Evolutionary conservation across 345 rosid genomes (phyloP).

Genomic region (Gossypium raimondii): DNA sequence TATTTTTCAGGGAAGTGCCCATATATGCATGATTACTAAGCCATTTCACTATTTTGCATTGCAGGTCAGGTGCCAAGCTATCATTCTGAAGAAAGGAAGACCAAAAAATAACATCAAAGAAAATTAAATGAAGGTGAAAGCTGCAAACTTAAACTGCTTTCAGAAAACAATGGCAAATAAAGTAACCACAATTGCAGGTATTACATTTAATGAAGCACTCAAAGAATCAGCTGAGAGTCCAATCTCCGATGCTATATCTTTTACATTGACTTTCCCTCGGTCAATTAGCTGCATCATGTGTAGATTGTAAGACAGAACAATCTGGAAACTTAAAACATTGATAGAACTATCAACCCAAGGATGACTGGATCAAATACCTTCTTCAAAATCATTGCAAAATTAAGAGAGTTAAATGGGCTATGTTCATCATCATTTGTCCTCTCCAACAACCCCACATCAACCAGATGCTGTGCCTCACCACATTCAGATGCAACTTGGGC

Average conservation of each 20-base stretch:
- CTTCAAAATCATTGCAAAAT: slow-evolving; percentile 57
- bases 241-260: slow-evolving; percentile 72
- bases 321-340: slow-evolving; percentile 16
- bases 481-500: slow-evolving; percentile 32
- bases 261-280: slow-evolving; percentile 70
- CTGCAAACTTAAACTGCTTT: not conserved
- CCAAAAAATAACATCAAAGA: slow-evolving; percentile 22
- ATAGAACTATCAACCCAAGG: slow-evolving; percentile 5
- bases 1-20: slow-evolving; percentile 42
- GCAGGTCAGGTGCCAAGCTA: slow-evolving; percentile 54
- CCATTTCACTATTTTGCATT: slow-evolving; percentile 68
- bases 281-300: slow-evolving; percentile 62
- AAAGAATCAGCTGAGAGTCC: slow-evolving; percentile 66
- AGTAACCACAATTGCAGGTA: slow-evolving; percentile 11
- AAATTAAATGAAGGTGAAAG: slow-evolving; percentile 11
- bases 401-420: slow-evolving; percentile 37
- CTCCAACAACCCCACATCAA: slow-evolving; percentile 30
- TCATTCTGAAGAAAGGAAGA: slow-evolving; percentile 47
- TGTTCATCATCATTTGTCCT: slow-evolving; percentile 38
- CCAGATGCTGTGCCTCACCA: slow-evolving; percentile 34
- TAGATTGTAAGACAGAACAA: slow-evolving; percentile 26
- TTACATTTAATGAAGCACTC: slow-evolving; percentile 62
- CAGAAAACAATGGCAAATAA: slow-evolving; percentile 16
- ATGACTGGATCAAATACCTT: slow-evolving; percentile 44
- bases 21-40: slow-evolving; percentile 63